Evolutionary conservation across 768 basidiomycete species (phyloP).

Genomic region (Phaeotremella skinneri): DNA sequence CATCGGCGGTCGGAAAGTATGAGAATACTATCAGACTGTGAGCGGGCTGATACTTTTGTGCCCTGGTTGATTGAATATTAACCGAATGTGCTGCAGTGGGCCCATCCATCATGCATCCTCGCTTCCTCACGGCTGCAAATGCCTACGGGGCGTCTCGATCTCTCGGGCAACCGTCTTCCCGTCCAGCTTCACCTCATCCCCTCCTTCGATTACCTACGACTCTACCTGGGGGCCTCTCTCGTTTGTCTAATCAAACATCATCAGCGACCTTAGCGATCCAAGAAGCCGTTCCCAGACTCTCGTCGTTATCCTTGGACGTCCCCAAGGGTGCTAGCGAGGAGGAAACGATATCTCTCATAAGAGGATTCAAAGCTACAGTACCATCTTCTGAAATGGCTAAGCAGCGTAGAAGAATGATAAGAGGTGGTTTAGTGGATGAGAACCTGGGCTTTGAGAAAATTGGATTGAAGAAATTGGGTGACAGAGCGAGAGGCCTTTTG

Average conservation of each 20-base stretch:
- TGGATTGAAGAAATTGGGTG: slow-evolving; percentile 75
- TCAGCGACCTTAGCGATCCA: slow-evolving; percentile 49
- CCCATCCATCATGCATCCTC: slow-evolving; percentile 46
- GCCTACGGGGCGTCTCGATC: slow-evolving; percentile 16
- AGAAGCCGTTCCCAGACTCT: slow-evolving; percentile 46
- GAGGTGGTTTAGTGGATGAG: slow-evolving; percentile 53
- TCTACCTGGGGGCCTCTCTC: slow-evolving; percentile 30
- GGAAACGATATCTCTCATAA: slow-evolving; percentile 57
- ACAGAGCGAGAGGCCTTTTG: slow-evolving; percentile 72
- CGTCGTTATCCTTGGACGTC: slow-evolving; percentile 29
- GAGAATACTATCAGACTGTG: slow-evolving; percentile 47
- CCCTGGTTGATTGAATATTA: not conserved
- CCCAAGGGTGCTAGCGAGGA: slow-evolving; percentile 12
- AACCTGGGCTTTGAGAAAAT: slow-evolving; percentile 63
- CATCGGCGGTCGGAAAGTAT: slow-evolving; percentile 45
- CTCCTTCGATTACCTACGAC: slow-evolving; percentile 37
- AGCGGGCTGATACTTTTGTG: slow-evolving; percentile 16
- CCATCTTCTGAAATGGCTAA: slow-evolving; percentile 81
- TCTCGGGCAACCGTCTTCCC: slow-evolving; percentile 17
- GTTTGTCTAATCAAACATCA: slow-evolving; percentile 31
- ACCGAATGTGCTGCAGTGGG: slow-evolving; percentile 31
- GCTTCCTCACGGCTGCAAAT: slow-evolving; percentile 29
- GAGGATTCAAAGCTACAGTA: slow-evolving; percentile 92
- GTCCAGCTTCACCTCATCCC: slow-evolving; percentile 22
- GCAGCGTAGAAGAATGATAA: slow-evolving; percentile 70